Conservation (phyloP, 2,329 filamentous ascomycete genomes). For the Phaeosphaeriaceae sp. region DNA sequence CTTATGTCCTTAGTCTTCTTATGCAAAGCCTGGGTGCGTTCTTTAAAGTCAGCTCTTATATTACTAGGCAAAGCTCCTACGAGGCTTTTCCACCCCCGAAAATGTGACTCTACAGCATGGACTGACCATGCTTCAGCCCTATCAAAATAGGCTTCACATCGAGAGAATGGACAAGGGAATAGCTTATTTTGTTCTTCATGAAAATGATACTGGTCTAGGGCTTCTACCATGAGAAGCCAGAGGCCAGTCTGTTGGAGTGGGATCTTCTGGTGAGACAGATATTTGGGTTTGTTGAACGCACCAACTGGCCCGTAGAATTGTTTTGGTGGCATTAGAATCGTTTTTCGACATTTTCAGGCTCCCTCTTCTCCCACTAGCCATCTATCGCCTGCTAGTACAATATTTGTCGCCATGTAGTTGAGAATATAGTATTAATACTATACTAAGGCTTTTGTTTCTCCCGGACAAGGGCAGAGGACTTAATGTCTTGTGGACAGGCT, state of each 20-base stretch:
- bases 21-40: too few species aligned
- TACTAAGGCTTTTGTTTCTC: background rate
- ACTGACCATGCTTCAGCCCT: conserved; percentile 20
- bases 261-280: background rate
- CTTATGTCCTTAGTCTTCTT: background rate
- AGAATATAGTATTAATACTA: background rate
- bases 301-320: conserved; percentile 18
- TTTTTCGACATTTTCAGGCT: conserved; percentile 1
- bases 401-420: background rate
- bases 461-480: background rate
- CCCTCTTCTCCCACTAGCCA: background rate
- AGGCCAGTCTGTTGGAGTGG: conserved; percentile 9
- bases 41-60: background rate
- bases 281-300: conserved; percentile 6
- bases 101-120: conserved; percentile 19
- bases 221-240: conserved; percentile 18
- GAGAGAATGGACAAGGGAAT: conserved; percentile 14
- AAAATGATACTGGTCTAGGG: conserved; percentile 23
- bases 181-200: conserved; percentile 2
- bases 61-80: background rate
- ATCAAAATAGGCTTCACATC: conserved; percentile 15
- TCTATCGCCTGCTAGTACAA: background rate
- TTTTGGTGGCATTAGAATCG: conserved; percentile 14
- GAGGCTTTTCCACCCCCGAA: background rate
- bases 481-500: conserved; percentile 10